Conservation (phyloP, 2,329 filamentous ascomycete species). For the Beauveria caledonica region DNA sequence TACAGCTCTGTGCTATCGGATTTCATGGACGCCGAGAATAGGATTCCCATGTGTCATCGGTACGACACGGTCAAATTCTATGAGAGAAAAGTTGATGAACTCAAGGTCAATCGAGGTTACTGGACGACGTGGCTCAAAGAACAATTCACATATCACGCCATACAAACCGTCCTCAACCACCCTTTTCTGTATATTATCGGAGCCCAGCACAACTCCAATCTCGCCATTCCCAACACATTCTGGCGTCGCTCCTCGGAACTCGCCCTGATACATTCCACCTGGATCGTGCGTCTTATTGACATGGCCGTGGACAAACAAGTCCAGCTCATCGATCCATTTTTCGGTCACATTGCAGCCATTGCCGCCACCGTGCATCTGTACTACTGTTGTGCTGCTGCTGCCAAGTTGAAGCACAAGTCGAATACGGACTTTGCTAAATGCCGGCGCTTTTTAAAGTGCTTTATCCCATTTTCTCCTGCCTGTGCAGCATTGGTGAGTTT, state of each 20-base stretch:
- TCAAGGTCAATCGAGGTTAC: slow-evolving; percentile 37
- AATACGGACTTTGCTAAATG: slow-evolving; percentile 45
- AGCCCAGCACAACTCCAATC: slow-evolving; percentile 42
- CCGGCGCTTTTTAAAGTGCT: slow-evolving; percentile 38
- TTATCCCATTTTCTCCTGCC: slow-evolving; percentile 37
- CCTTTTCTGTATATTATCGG: slow-evolving; percentile 45
- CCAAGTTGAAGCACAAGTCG: slow-evolving; percentile 41
- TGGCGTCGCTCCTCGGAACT: slow-evolving; percentile 44
- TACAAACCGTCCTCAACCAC: slow-evolving; percentile 43
- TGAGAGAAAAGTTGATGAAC: slow-evolving; percentile 37
- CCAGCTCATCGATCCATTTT: slow-evolving; percentile 41
- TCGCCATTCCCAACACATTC: slow-evolving; percentile 45
- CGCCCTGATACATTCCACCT: slow-evolving; percentile 43
- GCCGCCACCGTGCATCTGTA: slow-evolving; percentile 46
- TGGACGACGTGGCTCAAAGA: slow-evolving; percentile 45
- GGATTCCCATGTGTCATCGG: slow-evolving; percentile 40
- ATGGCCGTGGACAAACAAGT: slow-evolving; percentile 44
- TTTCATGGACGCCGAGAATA: slow-evolving; percentile 42
- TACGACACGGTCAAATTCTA: slow-evolving; percentile 46
- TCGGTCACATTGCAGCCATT: slow-evolving; percentile 42
- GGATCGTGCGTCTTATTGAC: slow-evolving; percentile 46
- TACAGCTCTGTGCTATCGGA: slow-evolving; percentile 42
- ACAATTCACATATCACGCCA: slow-evolving; percentile 45
- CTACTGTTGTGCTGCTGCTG: slow-evolving; percentile 42
- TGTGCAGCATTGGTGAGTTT: slow-evolving; percentile 36